Base-by-base conservation (phyloP, 2,329 filamentous ascomycete genomes). In the Fusarium penzigii region DNA sequence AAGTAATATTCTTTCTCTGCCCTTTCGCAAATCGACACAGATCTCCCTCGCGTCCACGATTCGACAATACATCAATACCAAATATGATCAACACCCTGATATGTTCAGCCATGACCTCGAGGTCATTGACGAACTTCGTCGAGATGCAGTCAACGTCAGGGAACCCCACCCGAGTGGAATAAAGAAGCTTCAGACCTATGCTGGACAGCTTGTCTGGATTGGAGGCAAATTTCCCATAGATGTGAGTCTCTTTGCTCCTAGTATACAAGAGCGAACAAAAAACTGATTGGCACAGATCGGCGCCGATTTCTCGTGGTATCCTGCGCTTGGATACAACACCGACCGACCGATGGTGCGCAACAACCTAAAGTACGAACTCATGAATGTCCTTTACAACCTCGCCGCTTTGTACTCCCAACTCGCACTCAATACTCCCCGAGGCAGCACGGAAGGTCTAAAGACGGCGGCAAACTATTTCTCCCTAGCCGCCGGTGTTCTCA, bases 61-160 rank as follows among this genome's bases (percentile, higher is more conserved):
- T 70, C 91, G 90, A 59, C 87, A 94, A 70, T 97, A 99, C 77
- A 97, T 99, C 67, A 96, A 92, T 56, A 88, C 85, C 72, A 97
- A 97, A 80, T 97, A 97, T 87, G 93, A 97, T 73, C 94, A 99
- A 71, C 93, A 96, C 69, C 93, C 94, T 34, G 92, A 97, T 72
- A 96, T 96, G 88, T 99, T 99, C 73, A 84, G 85, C 57, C 83
- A 90, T 58, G 94, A 99, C 75, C 84, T 85, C 52, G 86, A 92
- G 67, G 83, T 88, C 59, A 92, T 99, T 65, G 92, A 97, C 68
- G 79, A 84, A 44, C 77, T 97, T 52, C 87, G 94, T 6, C 83
- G 83, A 56, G 90, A 95, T 69, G 94, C 94, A n/a, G 80, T 96
- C 49, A 90, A 92, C 70, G 88, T 94, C 2, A 84, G 88, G 53